Base-by-base conservation (phyloP, 2,329 filamentous ascomycete species). In the Aspergillus tanneri region DNA sequence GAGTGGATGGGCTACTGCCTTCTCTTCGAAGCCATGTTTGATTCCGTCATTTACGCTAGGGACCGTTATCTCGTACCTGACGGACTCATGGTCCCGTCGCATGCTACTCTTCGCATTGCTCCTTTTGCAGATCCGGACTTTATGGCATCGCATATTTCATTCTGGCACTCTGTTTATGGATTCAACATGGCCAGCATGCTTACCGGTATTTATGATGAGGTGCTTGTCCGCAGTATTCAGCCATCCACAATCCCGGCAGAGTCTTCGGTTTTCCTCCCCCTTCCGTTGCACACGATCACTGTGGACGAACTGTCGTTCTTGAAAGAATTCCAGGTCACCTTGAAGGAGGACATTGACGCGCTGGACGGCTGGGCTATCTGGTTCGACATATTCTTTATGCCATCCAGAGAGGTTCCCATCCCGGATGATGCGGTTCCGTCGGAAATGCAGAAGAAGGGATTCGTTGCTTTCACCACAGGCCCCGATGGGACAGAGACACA, bases 1-100 rank as follows among this genome's bases (percentile, higher is more conserved):
- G 91, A 97, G 70, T 97, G 91, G 91, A 97, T 97, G 91, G 91
- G 91, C 23, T 97, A 97, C 67, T 88, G 86, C 55, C 79, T 96
- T 14, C 79, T 96, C 5, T 97, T 95, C 69, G 91, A 97, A 72
- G 90, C 90, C 47, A 97, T 97, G 91, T 83, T 97, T 22, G 90
- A 93, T 55, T 95, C 89, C 40, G 89, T 97, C 18, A 79, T 97
- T 42, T 92, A 84, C 64, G 92, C 92, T 35, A 81, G 91, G 52
- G 91, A 97, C 71, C 84, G 82, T 58, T 96, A 96, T 69, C 82
- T 97, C 19, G 84, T 81, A 50, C 82, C 86, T 1, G 85, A 83
- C 47, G 91, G 91, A 12, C 77, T 96, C 43, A 84, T 97, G 74
- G 87, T 93, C 2, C 92, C 92, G 4, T 91, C 87, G 52, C 88